phyloP scores from a whole-genome alignment of 768 basidiomycete genomes.

The Sporobolomyces pararoseus region DNA sequence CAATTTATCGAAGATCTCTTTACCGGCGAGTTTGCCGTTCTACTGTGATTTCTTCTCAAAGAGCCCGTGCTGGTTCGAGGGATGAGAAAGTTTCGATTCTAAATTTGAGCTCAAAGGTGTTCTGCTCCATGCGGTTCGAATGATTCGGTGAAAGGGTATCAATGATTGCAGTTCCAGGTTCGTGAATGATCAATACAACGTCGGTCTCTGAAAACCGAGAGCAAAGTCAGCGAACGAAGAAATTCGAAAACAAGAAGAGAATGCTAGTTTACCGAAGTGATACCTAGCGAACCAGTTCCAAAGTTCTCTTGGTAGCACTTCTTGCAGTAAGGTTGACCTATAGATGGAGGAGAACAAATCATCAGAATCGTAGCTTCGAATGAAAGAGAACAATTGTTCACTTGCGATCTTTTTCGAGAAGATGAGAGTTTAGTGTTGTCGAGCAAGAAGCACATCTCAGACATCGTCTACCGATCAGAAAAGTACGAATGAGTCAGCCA shows the following conservation, averaged over 20 bases:
- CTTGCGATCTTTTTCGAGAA: slow-evolving; percentile 35
- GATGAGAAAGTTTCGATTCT: no score
- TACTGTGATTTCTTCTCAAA: no score
- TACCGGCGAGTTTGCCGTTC: no score
- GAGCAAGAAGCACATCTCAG: slow-evolving; percentile 38
- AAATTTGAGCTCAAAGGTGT: no score
- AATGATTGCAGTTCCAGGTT: no score
- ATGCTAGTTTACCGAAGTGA: slow-evolving; percentile 22
- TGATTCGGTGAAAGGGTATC: no score
- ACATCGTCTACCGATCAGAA: slow-evolving; percentile 33
- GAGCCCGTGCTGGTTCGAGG: no score
- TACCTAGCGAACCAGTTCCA: slow-evolving; percentile 32
- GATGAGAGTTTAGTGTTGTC: slow-evolving; percentile 33
- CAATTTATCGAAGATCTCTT: no score
- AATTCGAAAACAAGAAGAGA: background rate
- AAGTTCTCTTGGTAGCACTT: slow-evolving; percentile 37
- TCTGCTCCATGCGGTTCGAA: no score
- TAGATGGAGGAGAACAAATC: background rate
- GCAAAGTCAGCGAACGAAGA: background rate
- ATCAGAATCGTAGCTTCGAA: background rate
- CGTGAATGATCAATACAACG: slow-evolving; percentile 5
- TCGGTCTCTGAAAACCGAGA: background rate
- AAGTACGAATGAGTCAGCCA: background rate
- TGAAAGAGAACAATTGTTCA: background rate
- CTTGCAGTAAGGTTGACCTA: slow-evolving; percentile 31